Evolutionary conservation across 129 eudicot species (phyloP), one percentile per base, ranked within the genome.

Genomic region (Erigeron canadensis): DNA sequence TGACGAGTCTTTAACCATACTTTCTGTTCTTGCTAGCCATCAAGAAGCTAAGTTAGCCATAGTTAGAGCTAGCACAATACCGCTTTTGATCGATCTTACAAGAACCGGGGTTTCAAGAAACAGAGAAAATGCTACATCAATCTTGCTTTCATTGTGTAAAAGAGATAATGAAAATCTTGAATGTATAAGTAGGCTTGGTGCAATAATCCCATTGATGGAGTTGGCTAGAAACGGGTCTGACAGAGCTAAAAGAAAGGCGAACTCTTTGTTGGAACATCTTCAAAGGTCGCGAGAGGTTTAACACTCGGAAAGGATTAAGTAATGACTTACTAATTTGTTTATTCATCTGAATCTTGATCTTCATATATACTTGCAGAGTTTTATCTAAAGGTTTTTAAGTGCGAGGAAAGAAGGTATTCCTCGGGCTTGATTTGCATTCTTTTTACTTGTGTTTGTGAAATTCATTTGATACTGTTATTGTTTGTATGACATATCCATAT

Each of bases 21-120:
- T 94, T 12, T 89, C 99, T 0, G 90, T 94, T 70, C 96, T 94
- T 71, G 93, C 93, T 10, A 81, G 95, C 62, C 93, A 94, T 75
- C 93, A 84, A 63, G 97, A 94, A 77, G 99, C 99, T n/a, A 94
- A 94, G 78, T 70, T 62, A 5, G 96, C 89, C 37, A 86, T 94
- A 18, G 91, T 87, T 0, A 86, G 76, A 75, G 97, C 96, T 3
- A 75, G 90, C 70, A 81, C 85, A 8, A 87, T 94, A 22, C 97
- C 97, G 4, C 89, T 86, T 41, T 71, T 94, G 82, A 86, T 89
- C 12, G 99, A 90, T 70, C 91, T 94, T 67, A 40, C 87, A 62
- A 72, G 96, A 73, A 86, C 97, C 0, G 96, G 97, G 5, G 50
- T 85, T 39, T 84, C 97, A 1, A 84, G 97, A 15, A 87, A 90